These are phyloP conservation scores for Aechmea fasciata DNA, from an alignment of 176 grass and related monocot species.

Conservation along the genomic window DNA sequence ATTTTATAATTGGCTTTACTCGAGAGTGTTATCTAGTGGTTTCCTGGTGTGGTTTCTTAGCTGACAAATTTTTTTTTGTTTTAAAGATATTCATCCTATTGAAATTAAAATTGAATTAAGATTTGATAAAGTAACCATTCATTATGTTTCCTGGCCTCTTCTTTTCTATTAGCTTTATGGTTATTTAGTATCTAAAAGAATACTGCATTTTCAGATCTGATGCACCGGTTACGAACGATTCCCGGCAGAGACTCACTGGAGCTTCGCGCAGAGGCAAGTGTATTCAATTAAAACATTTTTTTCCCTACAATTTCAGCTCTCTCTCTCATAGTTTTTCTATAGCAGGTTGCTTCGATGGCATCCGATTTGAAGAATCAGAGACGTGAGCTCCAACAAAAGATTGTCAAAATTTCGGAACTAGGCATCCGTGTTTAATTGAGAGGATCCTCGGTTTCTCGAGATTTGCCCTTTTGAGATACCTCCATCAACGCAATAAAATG, in stretches of 20 bases:
- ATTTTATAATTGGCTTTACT: conserved; percentile 1
- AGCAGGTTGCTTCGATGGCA: conserved; percentile 84
- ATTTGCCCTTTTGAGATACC: conserved; percentile 1
- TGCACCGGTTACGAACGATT: conserved; percentile 64
- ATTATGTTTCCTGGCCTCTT: neutral
- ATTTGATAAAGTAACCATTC: neutral
- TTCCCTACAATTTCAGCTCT: conserved; percentile 5
- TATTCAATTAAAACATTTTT: neutral
- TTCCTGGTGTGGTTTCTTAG: neutral
- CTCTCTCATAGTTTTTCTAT: conserved; percentile 3
- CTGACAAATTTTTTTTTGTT: neutral
- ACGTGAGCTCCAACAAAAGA: conserved; percentile 50
- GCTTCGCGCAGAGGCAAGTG: conserved; percentile 67
- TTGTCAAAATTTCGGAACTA: conserved; percentile 79
- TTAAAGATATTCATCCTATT: neutral
- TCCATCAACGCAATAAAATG: neutral
- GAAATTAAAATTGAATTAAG: neutral
- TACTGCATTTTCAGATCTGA: conserved; percentile 41
- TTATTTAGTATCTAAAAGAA: neutral
- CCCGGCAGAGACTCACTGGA: conserved; percentile 78
- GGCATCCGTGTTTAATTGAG: conserved; percentile 67
- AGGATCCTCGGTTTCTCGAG: neutral
- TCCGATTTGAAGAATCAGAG: conserved; percentile 68
- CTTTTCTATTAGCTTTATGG: neutral
- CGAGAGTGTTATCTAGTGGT: neutral